These are phyloP conservation scores for Leucaena leucocephala DNA, from an alignment of 306 rosid species.

Conservation along the genomic window DNA sequence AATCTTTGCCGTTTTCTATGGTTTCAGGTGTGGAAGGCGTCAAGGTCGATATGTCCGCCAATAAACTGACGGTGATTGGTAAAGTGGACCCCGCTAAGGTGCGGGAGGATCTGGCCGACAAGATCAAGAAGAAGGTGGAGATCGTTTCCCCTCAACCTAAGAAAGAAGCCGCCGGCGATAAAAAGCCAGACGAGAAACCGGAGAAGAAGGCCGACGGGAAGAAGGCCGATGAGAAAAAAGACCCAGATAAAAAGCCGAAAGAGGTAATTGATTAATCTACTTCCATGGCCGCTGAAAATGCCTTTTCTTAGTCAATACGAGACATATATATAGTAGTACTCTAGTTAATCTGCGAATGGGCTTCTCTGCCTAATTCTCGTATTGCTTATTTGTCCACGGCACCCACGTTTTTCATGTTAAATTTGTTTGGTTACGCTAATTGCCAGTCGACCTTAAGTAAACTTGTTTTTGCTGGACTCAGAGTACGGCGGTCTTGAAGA, in stretches of 20 bases:
- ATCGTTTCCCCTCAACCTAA: slow-evolving; percentile 63
- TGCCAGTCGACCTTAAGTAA: background rate
- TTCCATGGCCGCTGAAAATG: background rate
- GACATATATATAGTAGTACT: too few relatives aligned
- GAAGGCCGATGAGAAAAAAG: slow-evolving; percentile 52
- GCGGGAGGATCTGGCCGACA: slow-evolving; percentile 57
- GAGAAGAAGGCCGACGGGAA: slow-evolving; percentile 36
- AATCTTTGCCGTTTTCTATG: background rate
- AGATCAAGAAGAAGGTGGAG: slow-evolving; percentile 74
- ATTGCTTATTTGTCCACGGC: background rate
- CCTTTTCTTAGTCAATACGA: slow-evolving; percentile 2
- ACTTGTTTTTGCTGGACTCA: slow-evolving; percentile 39
- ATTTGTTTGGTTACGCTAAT: background rate
- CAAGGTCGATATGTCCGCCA: slow-evolving; percentile 52
- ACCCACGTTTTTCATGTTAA: background rate
- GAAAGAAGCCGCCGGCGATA: slow-evolving; percentile 60
- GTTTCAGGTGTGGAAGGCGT: slow-evolving; percentile 68
- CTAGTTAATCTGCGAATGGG: background rate
- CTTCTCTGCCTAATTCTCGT: background rate
- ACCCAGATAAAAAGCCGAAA: slow-evolving; percentile 56
- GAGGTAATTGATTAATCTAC: slow-evolving; percentile 36
- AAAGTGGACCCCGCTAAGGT: slow-evolving; percentile 48
- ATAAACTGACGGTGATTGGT: slow-evolving; percentile 69
- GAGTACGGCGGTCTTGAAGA: slow-evolving; percentile 72
- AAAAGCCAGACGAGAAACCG: slow-evolving; percentile 40